Evolutionary conservation across 2,329 filamentous ascomycete genomes (phyloP).

Genomic region (Calonectria pseudoreteaudii): DNA sequence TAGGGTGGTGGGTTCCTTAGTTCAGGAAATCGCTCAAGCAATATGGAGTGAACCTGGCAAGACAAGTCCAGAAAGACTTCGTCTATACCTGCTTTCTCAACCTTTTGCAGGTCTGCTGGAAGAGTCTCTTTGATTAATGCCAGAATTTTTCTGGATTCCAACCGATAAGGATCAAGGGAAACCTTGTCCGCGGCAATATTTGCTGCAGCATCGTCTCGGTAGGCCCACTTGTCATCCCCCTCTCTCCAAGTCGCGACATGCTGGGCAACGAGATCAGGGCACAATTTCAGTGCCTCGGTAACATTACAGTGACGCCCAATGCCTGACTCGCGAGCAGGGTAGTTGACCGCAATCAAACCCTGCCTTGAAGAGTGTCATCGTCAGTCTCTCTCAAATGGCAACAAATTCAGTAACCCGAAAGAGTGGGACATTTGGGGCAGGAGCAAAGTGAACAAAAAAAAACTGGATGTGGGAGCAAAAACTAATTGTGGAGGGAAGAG

Average conservation of each 20-base stretch:
- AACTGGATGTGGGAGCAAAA: not conserved
- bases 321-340: conserved; percentile 84
- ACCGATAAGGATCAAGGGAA: conserved; percentile 89
- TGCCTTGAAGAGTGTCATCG: conserved; percentile 66
- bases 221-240: conserved; percentile 92
- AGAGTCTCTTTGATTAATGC: conserved; percentile 80
- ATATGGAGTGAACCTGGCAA: conserved; percentile 79
- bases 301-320: conserved; percentile 84
- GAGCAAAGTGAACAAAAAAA: not conserved
- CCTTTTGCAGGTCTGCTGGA: conserved; percentile 72
- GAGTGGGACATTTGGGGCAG: not conserved
- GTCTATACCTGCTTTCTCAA: conserved; percentile 96
- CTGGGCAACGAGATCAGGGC: conserved; percentile 85
- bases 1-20: conserved; percentile 74
- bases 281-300: conserved; percentile 86
- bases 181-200: conserved; percentile 93
- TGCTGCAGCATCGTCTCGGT: conserved; percentile 82
- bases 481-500: not conserved
- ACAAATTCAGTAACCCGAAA: not conserved
- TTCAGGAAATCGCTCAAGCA: conserved; percentile 83
- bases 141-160: conserved; percentile 86
- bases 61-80: conserved; percentile 96
- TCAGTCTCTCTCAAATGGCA: not conserved
- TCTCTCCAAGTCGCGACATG: conserved; percentile 97
- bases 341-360: conserved; percentile 95